Evolutionary conservation across 2,329 filamentous ascomycete species (phyloP).

Genomic region (Pseudogymnoascus sp.): DNA sequence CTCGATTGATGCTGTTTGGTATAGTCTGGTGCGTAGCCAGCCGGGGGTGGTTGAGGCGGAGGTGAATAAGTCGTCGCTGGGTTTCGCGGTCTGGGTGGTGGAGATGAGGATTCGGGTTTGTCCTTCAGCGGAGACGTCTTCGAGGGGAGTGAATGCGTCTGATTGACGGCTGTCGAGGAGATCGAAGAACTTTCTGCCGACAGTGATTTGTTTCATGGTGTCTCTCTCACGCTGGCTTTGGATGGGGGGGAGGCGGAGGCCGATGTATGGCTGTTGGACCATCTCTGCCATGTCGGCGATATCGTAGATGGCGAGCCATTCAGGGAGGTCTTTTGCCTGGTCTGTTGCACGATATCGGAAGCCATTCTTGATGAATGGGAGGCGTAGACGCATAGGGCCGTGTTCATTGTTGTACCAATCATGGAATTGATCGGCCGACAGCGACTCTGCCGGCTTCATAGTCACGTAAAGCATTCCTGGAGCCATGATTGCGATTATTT

Average conservation of each 20-base stretch:
- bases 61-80: slow-evolving; percentile 62
- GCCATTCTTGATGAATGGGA: slow-evolving; percentile 69
- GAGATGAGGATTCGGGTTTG: slow-evolving; percentile 56
- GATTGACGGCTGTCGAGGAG: slow-evolving; percentile 51
- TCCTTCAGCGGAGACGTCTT: slow-evolving; percentile 53
- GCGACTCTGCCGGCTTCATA: slow-evolving; percentile 69
- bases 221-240: slow-evolving; percentile 55
- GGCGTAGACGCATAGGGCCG: slow-evolving; percentile 70
- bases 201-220: slow-evolving; percentile 59
- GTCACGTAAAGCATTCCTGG: slow-evolving; percentile 77
- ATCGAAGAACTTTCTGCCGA: slow-evolving; percentile 67
- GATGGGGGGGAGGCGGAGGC: slow-evolving; percentile 51
- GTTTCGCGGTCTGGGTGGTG: slow-evolving; percentile 54
- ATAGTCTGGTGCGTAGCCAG: slow-evolving; percentile 69
- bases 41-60: slow-evolving; percentile 70
- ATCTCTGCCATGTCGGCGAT: slow-evolving; percentile 68
- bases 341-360: slow-evolving; percentile 72
- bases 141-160: slow-evolving; percentile 52
- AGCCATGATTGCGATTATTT: neutral
- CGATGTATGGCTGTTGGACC: slow-evolving; percentile 62
- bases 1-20: slow-evolving; percentile 60
- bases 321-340: slow-evolving; percentile 45
- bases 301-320: slow-evolving; percentile 78
- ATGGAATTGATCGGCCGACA: slow-evolving; percentile 61
- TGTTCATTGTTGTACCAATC: slow-evolving; percentile 96